A percentile compares a stretch with the other conserved stretches of the same genome.
Evolutionary conservation across 192 early-diverging fungal genomes (phyloP).

Genomic region (Coemansia sp.): DNA sequence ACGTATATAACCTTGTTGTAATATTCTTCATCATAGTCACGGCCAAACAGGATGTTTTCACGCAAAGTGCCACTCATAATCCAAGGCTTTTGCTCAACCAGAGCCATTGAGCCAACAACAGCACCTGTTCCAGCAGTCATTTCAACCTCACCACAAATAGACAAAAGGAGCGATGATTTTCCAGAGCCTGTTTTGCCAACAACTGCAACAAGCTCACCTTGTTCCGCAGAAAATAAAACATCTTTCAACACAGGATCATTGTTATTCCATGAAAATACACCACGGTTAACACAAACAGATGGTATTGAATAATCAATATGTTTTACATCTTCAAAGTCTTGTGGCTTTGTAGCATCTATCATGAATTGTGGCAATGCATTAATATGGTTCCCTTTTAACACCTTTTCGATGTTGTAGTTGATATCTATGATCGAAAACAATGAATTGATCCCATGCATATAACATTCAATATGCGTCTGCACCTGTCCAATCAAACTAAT

Average conservation of each 20-base stretch:
- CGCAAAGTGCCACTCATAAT: constrained; percentile 34
- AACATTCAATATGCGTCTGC: no score
- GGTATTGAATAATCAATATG: neutral
- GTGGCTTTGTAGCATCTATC: neutral
- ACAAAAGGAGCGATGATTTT: constrained; percentile 79
- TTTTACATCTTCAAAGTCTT: neutral
- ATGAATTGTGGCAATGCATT: constrained; percentile 12
- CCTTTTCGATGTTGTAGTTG: constrained; percentile 10
- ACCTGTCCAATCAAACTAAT: neutral
- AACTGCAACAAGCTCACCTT: constrained; percentile 70
- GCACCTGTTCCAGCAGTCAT: constrained; percentile 48
- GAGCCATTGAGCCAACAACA: constrained; percentile 69
- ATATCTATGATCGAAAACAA: neutral
- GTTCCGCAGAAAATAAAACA: constrained; percentile 55
- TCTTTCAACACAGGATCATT: constrained; percentile 15
- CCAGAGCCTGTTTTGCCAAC: constrained; percentile 82
- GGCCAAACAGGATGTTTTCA: constrained; percentile 22
- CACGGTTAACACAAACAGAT: constrained; percentile 9
- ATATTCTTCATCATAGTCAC: constrained; percentile 13
- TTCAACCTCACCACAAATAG: constrained; percentile 80
- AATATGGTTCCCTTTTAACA: constrained; percentile 19
- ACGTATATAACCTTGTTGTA: constrained; percentile 59
- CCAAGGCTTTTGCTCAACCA: constrained; percentile 83
- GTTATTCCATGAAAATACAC: constrained; percentile 24
- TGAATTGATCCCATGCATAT: no score